These are phyloP conservation scores for Trichophyton mentagrophytes DNA, from an alignment of 2,329 filamentous ascomycete species.

Conservation along the genomic window DNA sequence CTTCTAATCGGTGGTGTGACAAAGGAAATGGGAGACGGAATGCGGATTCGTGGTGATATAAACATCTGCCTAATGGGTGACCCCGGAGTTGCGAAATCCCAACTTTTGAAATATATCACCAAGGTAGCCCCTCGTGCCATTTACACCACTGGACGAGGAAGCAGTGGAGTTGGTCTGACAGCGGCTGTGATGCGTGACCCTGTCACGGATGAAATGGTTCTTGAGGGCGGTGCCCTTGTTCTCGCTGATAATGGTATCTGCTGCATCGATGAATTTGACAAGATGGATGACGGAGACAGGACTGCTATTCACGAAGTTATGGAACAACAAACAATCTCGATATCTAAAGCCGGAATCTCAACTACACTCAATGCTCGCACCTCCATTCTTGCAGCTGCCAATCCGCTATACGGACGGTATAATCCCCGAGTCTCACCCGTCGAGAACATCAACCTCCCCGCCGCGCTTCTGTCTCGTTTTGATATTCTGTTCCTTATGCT, in stretches of 20 bases:
- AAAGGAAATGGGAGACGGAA: conserved; percentile 93
- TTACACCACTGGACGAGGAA: conserved; percentile 71
- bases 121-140: conserved; percentile 92
- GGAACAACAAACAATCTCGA: conserved; percentile 77
- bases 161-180: conserved; percentile 67
- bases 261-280: conserved; percentile 77
- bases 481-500: conserved; percentile 94
- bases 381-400: conserved; percentile 88
- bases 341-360: conserved; percentile 85
- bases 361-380: conserved; percentile 94
- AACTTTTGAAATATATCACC: conserved; percentile 94
- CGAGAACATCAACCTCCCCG: conserved; percentile 98
- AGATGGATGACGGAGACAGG: conserved; percentile 67
- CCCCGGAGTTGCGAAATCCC: conserved; percentile 97
- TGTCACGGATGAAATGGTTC: conserved; percentile 64
- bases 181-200: conserved; percentile 71
- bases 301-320: conserved; percentile 79
- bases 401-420: conserved; percentile 94
- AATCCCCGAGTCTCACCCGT: conserved; percentile 95
- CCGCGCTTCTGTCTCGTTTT: conserved; percentile 89
- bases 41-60: conserved; percentile 98
- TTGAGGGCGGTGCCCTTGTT: conserved; percentile 68
- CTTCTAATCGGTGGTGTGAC: conserved; percentile 91
- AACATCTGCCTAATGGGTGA: conserved; percentile 99
- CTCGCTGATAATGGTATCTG: conserved; percentile 71